phyloP scores from a whole-genome alignment of 441 rosid genomes.

The Kokia cookei region DNA sequence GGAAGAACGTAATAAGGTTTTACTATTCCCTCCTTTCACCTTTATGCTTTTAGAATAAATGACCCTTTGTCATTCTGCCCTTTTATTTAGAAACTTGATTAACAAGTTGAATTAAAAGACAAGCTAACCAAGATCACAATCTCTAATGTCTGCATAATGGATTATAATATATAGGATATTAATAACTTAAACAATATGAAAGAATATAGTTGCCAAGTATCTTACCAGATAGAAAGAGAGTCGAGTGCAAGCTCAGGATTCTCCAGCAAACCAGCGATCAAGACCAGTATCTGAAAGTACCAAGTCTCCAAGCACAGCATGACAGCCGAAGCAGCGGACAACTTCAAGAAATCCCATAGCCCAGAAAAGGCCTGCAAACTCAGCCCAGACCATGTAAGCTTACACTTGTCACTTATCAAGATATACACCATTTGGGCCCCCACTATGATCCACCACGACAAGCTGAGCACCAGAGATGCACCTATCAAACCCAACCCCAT shows the following conservation, averaged over 20 bases:
- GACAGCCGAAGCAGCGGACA: constrained; percentile 65
- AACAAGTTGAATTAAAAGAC: neutral
- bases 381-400: constrained; percentile 63
- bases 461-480: constrained; percentile 53
- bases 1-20: neutral
- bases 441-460: constrained; percentile 77
- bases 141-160: neutral
- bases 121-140: neutral
- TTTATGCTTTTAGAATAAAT: neutral
- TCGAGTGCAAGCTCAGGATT: constrained; percentile 59
- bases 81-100: neutral
- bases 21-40: neutral
- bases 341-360: constrained; percentile 51
- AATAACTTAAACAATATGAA: neutral
- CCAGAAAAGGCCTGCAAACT: constrained; percentile 56
- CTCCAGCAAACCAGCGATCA: constrained; percentile 64
- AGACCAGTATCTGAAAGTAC: constrained; percentile 68
- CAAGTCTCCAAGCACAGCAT: constrained; percentile 87
- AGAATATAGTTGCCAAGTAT: neutral
- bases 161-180: neutral
- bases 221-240: constrained; percentile 70
- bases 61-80: neutral
- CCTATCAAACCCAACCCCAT: constrained; percentile 56
- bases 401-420: constrained; percentile 31
- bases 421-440: constrained; percentile 49